phyloP scores from a whole-genome alignment of 116 monocot genomes.

The Cymodocea nodosa region DNA sequence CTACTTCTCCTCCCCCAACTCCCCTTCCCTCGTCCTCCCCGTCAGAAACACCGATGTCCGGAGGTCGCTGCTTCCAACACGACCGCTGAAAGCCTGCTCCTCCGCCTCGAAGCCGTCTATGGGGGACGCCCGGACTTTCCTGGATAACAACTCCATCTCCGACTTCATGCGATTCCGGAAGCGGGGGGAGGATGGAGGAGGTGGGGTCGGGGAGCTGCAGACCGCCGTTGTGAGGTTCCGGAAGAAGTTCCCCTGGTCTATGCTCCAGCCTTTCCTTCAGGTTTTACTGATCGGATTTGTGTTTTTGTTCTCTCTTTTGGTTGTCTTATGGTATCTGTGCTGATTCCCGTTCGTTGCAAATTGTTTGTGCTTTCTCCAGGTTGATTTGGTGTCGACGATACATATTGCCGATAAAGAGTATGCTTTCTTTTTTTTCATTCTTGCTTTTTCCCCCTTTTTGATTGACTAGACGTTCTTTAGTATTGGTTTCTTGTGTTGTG shows the following conservation, averaged over 20 bases:
- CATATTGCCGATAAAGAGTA: conserved; percentile 82
- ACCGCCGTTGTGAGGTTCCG: conserved; percentile 74
- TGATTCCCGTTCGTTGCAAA: not conserved
- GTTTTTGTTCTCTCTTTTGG: conserved; percentile 2
- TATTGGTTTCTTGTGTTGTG: too few relatives aligned
- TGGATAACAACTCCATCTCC: conserved; percentile 39
- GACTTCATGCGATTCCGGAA: conserved; percentile 70
- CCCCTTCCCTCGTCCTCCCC: not conserved
- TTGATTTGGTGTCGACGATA: conserved; percentile 89
- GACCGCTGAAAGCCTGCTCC: not conserved
- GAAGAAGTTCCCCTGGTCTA: conserved; percentile 67
- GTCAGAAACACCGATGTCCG: not conserved
- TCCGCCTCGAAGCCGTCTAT: not conserved
- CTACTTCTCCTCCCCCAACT: not conserved
- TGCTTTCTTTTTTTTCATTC: conserved; percentile 3
- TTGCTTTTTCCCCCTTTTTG: not conserved
- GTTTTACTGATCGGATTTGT: conserved; percentile 6
- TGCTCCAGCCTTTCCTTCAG: conserved; percentile 69
- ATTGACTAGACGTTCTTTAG: too few relatives aligned
- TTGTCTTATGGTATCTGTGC: not conserved
- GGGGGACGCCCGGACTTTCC: conserved; percentile 24
- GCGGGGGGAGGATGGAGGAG: conserved; percentile 16
- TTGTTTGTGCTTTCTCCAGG: conserved; percentile 28
- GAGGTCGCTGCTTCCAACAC: not conserved
- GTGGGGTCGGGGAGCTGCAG: conserved; percentile 44